A percentile compares a stretch with the other conserved stretches of the same genome.
Evolutionary conservation across 2,329 filamentous ascomycete species (phyloP).

Genomic region (Ophiostoma himal-ulmi): DNA sequence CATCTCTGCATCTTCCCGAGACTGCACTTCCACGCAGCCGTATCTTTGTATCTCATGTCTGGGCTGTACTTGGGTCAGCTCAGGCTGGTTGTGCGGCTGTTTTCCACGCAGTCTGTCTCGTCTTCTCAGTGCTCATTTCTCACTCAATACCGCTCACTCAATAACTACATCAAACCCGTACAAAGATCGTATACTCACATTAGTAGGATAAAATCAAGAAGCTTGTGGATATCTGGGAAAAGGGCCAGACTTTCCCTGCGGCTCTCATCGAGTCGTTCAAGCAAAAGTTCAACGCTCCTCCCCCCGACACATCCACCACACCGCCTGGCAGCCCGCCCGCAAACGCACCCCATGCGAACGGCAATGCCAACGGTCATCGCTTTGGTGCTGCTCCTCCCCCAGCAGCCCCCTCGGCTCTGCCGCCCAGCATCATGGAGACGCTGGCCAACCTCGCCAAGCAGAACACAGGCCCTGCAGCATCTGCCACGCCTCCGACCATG

Average conservation of each 20-base stretch:
- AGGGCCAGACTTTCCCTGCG: constrained; percentile 81
- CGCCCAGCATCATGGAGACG: constrained; percentile 64
- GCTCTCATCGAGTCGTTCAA: constrained; percentile 77
- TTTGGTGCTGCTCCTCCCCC: constrained; percentile 21
- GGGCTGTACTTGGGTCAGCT: neutral
- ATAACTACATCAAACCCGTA: neutral
- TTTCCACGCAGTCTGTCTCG: constrained; percentile 25
- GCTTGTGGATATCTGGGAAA: constrained; percentile 96
- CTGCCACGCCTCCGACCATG: constrained; percentile 20
- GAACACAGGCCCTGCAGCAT: constrained; percentile 49
- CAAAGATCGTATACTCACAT: neutral
- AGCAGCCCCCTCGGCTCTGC: constrained; percentile 36
- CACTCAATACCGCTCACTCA: neutral
- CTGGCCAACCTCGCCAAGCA: constrained; percentile 76
- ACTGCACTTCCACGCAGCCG: neutral
- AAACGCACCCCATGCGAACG: constrained; percentile 34
- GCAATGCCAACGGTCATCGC: constrained; percentile 27
- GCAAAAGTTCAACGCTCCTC: constrained; percentile 62
- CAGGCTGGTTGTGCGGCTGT: neutral
- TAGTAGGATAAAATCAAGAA: constrained; percentile 90
- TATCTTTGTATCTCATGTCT: constrained; percentile 2
- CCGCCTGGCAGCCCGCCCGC: constrained; percentile 58
- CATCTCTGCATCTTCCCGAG: neutral
- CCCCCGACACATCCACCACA: constrained; percentile 68
- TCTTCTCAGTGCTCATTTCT: neutral